Conservation (phyloP, 306 rosid genomes). For the Datisca glomerata region DNA sequence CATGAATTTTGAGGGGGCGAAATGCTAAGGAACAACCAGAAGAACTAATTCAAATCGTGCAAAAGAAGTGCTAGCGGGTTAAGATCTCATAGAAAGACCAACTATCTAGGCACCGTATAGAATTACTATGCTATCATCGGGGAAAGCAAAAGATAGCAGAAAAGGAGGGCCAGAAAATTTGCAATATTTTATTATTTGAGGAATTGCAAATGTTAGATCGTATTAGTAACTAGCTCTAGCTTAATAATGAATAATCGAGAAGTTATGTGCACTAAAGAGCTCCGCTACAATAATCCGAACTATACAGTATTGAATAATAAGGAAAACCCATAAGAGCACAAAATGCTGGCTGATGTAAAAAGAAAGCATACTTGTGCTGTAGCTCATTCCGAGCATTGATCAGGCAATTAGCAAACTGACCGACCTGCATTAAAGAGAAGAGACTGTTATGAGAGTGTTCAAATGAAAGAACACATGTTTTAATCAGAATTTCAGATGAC, state of each 20-base stretch:
- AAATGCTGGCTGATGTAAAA: constrained; percentile 3
- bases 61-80: too few relatives aligned
- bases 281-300: not conserved
- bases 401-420: constrained; percentile 71
- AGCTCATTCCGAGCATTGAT: constrained; percentile 62
- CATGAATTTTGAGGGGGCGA: constrained; percentile 10
- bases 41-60: constrained; percentile 4
- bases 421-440: constrained; percentile 44
- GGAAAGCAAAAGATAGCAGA: too few relatives aligned
- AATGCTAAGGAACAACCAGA: not conserved
- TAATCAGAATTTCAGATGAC: too few relatives aligned
- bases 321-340: not conserved
- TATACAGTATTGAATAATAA: not conserved
- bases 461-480: too few relatives aligned
- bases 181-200: too few relatives aligned
- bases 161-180: too few relatives aligned
- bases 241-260: not conserved
- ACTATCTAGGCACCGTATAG: not conserved
- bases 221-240: too few relatives aligned
- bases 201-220: too few relatives aligned
- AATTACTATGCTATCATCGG: not conserved
- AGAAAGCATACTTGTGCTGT: constrained; percentile 61
- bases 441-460: not conserved
- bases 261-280: not conserved
- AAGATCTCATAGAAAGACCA: not conserved